Conservation (phyloP, 768 basidiomycete genomes). For the Rhizopogon sp. region DNA sequence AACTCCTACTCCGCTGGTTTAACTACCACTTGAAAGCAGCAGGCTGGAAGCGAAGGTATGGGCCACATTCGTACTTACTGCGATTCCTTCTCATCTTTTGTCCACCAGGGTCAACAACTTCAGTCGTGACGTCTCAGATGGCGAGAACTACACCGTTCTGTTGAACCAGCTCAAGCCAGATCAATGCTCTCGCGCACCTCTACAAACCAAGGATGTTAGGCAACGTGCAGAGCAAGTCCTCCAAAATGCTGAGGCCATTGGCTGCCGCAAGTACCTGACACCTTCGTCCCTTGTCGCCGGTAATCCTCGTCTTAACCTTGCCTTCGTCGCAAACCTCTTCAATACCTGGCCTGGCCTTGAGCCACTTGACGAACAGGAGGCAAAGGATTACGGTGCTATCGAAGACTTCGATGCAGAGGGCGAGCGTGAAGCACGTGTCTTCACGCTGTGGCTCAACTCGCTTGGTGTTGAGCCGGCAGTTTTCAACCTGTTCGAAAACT, state of each 20-base stretch:
- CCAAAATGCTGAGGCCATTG: conserved; percentile 89
- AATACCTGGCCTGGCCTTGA: conserved; percentile 95
- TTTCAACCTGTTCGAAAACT: conserved; percentile 93
- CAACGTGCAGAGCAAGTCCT: conserved; percentile 91
- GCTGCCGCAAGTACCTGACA: conserved; percentile 94
- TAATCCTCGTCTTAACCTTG: conserved; percentile 95
- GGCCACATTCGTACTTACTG: neutral
- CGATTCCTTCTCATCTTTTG: conserved; percentile 1
- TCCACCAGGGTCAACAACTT: conserved; percentile 89
- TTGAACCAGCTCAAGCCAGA: conserved; percentile 95
- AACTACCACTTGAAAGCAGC: conserved; percentile 98
- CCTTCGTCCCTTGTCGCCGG: conserved; percentile 87
- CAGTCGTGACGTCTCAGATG: conserved; percentile 94
- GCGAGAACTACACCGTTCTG: conserved; percentile 95
- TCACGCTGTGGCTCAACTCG: conserved; percentile 97
- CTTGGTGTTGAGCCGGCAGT: conserved; percentile 95
- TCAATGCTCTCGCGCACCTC: conserved; percentile 84
- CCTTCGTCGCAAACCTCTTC: conserved; percentile 98
- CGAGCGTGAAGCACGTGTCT: conserved; percentile 95
- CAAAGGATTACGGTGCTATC: conserved; percentile 81
- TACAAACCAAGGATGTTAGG: conserved; percentile 79
- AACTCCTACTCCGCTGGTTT: conserved; percentile 98
- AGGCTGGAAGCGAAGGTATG: conserved; percentile 80
- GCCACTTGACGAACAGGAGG: conserved; percentile 91
- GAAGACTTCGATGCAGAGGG: conserved; percentile 99